Percentiles rank a stretch among this genome's conserved stretches.
phyloP scores from a whole-genome alignment of 2,329 filamentous ascomycete genomes.

The Aspergillus sp. region DNA sequence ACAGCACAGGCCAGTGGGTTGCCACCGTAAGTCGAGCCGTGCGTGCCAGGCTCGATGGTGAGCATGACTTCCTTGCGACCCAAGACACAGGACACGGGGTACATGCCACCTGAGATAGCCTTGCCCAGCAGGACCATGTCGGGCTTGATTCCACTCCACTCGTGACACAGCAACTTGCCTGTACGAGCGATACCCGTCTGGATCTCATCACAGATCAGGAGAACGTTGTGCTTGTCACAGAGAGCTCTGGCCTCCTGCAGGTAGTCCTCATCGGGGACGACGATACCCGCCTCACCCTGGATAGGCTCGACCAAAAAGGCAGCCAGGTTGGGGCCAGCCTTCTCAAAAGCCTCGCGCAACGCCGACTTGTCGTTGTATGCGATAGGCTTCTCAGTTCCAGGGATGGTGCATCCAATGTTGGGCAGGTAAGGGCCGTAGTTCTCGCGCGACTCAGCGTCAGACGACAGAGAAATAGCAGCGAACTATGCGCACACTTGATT shows the following conservation, averaged over 20 bases:
- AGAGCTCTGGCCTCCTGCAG: constrained; percentile 73
- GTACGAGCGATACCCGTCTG: constrained; percentile 96
- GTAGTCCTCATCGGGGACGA: constrained; percentile 89
- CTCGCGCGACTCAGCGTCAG: constrained; percentile 88
- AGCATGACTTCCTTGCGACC: constrained; percentile 89
- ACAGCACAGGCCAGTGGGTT: constrained; percentile 95
- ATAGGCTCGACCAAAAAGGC: constrained; percentile 96
- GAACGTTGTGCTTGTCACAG: constrained; percentile 91
- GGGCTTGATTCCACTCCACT: constrained; percentile 93
- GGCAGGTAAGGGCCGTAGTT: constrained; percentile 97
- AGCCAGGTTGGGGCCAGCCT: constrained; percentile 77
- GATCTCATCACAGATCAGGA: constrained; percentile 97
- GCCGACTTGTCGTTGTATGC: constrained; percentile 82
- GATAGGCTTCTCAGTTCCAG: constrained; percentile 71
- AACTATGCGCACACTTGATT: constrained; percentile 52
- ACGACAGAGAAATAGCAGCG: constrained; percentile 90
- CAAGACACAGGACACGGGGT: constrained; percentile 93
- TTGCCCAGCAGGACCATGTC: constrained; percentile 94
- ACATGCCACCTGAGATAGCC: constrained; percentile 97
- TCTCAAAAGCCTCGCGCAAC: constrained; percentile 72
- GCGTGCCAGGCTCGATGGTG: constrained; percentile 90
- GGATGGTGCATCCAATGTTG: constrained; percentile 72
- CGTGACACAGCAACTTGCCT: constrained; percentile 85
- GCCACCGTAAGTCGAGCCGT: constrained; percentile 96
- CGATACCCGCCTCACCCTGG: constrained; percentile 94